Base-by-base conservation (phyloP, 2,329 filamentous ascomycete species). In the Ophiocordyceps camponoti-rufipedis region DNA sequence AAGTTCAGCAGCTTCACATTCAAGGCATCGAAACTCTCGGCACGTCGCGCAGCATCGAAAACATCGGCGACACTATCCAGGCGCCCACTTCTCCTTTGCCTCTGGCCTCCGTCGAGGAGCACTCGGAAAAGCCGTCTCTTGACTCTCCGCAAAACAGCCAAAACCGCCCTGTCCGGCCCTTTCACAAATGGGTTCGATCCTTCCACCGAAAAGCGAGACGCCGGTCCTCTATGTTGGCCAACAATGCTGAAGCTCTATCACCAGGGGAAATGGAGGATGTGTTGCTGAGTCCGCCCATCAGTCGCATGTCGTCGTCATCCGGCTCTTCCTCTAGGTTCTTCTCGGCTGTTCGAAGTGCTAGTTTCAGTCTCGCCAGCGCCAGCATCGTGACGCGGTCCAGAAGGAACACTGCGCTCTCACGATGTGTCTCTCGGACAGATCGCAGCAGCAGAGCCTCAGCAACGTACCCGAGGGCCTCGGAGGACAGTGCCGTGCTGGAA, bases 241-340 rank as follows among this genome's bases (percentile, higher is more conserved):
- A 43, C 29, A 31, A 31, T 12, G 12, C 9, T 31, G 29, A 31
- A 31, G 9, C 29, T 31, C 29, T 31, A 12, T 31, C 29, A 10
- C 29, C 9, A 31, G 29, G 29, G 29, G 4, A 31, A 12, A 12
- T 14, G 2, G 16, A 19, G 11, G 4, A 10, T 12, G 29, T 12
- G 14, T 44, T 44, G 31, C 42, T 46, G 13, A 19, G 28, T 28
- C 12, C 32, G 13, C 47, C 48, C 43, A 49, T 40, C n/a, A 45
- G 44, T 32, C 42, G 38, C 2, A 42, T 47, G 39, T 47, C 48
- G 46, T 77, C 75, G 8, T 82, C 81, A 2, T 84, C 84, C 12
- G 72, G 73, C 1, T 85, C 83, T 7, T 93, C 87, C 0, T 78
- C 85, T 48, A 82, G 75, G 2, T 87, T 88, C 55, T 76, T 95